Evolutionary conservation across 1,139 yeast species (phyloP).

Genomic region (Schwanniomyces etchellsii): DNA sequence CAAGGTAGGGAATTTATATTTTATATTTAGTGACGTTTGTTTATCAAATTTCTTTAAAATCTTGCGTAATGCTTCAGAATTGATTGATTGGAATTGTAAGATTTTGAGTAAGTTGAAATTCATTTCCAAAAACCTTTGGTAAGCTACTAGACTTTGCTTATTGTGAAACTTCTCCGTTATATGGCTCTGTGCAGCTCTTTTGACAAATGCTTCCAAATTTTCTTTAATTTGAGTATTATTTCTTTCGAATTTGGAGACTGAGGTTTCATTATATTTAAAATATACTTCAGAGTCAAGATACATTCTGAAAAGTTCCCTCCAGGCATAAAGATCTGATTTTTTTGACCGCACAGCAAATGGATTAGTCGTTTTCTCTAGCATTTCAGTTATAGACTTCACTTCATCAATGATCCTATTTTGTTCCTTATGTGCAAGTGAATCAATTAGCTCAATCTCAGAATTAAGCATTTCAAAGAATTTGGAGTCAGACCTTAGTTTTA

Average conservation of each 20-base stretch:
- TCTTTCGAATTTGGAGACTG: conserved; percentile 34
- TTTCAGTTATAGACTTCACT: conserved; percentile 37
- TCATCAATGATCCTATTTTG: conserved; percentile 39
- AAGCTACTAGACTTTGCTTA: conserved; percentile 42
- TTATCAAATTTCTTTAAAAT: conserved; percentile 73
- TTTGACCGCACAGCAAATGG: conserved; percentile 28
- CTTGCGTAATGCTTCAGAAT: conserved; percentile 58
- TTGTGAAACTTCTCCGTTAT: conserved; percentile 42
- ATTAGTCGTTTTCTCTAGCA: conserved; percentile 31
- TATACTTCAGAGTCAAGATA: conserved; percentile 66
- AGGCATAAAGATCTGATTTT: conserved; percentile 55
- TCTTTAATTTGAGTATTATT: conserved; percentile 32
- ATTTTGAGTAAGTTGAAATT: conserved; percentile 54
- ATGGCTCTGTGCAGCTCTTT: conserved; percentile 36
- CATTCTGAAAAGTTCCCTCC: conserved; percentile 64
- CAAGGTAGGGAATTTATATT: conserved; percentile 40
- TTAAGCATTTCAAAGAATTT: conserved; percentile 57
- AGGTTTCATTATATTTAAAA: conserved; percentile 48
- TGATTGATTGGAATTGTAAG: conserved; percentile 57
- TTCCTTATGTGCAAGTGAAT: conserved; percentile 38
- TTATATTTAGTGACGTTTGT: conserved; percentile 54
- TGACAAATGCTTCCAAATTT: conserved; percentile 37
- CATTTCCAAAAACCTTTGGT: conserved; percentile 44
- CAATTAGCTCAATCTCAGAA: conserved; percentile 48
- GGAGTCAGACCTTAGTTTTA: conserved; percentile 36